Evolutionary conservation across 805 yeast species (phyloP).

Genomic region (Naumovozyma dairenensis): DNA sequence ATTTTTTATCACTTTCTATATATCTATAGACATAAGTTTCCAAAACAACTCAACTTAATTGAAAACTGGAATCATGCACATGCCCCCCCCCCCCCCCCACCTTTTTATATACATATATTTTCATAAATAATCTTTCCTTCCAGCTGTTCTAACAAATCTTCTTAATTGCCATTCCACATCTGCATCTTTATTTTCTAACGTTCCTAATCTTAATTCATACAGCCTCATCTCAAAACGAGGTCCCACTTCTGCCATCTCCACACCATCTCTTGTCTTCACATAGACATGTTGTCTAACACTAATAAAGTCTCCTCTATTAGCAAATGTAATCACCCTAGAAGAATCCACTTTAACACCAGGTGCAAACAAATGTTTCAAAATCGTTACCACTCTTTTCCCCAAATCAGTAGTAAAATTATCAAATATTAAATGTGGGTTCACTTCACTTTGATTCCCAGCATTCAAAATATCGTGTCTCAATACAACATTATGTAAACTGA

Average conservation of each 20-base stretch:
- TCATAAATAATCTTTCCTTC: constrained; percentile 76
- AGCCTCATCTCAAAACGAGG: constrained; percentile 97
- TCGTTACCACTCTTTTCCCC: constrained; percentile 72
- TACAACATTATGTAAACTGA: constrained; percentile 89
- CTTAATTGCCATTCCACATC: constrained; percentile 96
- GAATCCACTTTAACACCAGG: constrained; percentile 92
- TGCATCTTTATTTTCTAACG: constrained; percentile 90
- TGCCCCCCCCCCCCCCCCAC: no score
- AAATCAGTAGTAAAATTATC: constrained; percentile 76
- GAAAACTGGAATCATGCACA: no score
- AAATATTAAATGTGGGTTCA: constrained; percentile 87
- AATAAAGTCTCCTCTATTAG: constrained; percentile 83
- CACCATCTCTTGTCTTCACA: constrained; percentile 78
- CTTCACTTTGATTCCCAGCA: constrained; percentile 82
- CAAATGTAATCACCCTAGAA: constrained; percentile 86
- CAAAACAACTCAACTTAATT: not conserved
- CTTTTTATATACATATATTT: no score
- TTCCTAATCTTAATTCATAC: constrained; percentile 80
- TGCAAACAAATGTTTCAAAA: constrained; percentile 84
- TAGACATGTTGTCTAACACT: constrained; percentile 93
- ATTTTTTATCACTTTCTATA: no score
- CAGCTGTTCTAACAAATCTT: constrained; percentile 90
- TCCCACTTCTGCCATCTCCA: constrained; percentile 91
- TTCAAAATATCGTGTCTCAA: constrained; percentile 84
- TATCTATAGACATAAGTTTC: not conserved